Evolutionary conservation across 2,329 filamentous ascomycete species (phyloP), one percentile per base, ranked within the genome.

Genomic region (Fusarium nelsonii): DNA sequence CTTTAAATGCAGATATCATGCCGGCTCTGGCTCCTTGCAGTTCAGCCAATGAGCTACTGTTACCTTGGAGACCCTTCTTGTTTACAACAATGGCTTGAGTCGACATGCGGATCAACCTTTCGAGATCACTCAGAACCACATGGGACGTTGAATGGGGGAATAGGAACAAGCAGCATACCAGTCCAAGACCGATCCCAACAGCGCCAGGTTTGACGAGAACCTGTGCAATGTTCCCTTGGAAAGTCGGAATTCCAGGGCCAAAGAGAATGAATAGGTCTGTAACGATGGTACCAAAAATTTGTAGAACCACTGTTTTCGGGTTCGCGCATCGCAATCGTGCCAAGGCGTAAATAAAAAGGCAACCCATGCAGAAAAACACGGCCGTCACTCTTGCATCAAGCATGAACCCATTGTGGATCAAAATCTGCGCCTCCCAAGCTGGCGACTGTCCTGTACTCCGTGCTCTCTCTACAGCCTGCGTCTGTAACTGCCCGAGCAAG

Each of bases 141-240:
- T 81, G 80, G 0, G 84, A 84, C 0, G 84, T 83, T 0, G 84
- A 86, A 40, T 81, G 80, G 0, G 84, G 84, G 55, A 86, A 85
- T 44, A 86, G 76, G 5, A 86, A 58, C 1, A 86, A 51, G 7
- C 78, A 81, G 44, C 80, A 83, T 5, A 76, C 79, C 4, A 82
- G 55, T 1, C 83, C 84, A 1, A 86, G 71, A 0, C 80, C 84
- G 8, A 83, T 76, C 0, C 82, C 83, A 18, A 83, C 78, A 1
- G 81, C 82, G 2, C 80, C 81, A 1, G 84, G 84, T 40, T 82
- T 81, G 4, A 85, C 76, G 20, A 85, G 63, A 0, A 78, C 41
- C 6, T 75, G 68, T 0, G 81, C 78, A 1, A 70, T 8, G 1
- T 65, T 39, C 0, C 64, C 71, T 1, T 48, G 36, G 4, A 68